phyloP scores from a whole-genome alignment of 2,329 filamentous ascomycete genomes.

The Paecilomyces variotii region DNA sequence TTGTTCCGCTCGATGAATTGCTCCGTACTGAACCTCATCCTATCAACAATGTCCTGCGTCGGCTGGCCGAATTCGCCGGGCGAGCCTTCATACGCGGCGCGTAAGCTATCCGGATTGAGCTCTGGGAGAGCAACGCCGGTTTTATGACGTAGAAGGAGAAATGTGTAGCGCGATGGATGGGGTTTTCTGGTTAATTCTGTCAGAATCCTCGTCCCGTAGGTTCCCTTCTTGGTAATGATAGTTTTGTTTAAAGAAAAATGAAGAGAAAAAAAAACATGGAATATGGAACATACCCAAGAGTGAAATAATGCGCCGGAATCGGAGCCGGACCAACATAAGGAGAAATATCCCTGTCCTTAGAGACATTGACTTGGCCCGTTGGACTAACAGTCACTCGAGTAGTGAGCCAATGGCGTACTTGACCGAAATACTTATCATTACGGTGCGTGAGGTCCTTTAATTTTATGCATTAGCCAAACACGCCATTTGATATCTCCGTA shows the following conservation, averaged over 20 bases:
- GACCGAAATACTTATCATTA: conserved; percentile 6
- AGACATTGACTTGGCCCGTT: conserved; percentile 2
- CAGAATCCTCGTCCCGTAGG: neutral
- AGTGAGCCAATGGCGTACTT: conserved; percentile 8
- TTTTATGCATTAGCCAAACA: neutral
- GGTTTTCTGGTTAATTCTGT: conserved; percentile 2
- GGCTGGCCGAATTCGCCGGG: conserved; percentile 5
- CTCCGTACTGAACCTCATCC: conserved; percentile 6
- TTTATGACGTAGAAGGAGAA: conserved; percentile 5
- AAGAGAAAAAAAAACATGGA: neutral
- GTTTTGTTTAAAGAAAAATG: too few relatives aligned
- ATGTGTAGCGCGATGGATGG: conserved; percentile 8
- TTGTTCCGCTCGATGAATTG: conserved; percentile 4
- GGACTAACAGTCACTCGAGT: conserved; percentile 1
- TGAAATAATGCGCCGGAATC: conserved; percentile 2
- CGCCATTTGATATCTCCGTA: neutral
- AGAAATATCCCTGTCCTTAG: neutral
- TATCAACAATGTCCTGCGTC: conserved; percentile 6
- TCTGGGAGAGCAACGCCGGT: neutral
- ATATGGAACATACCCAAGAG: neutral
- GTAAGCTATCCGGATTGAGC: neutral
- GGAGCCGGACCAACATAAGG: conserved; percentile 7
- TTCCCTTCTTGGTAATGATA: too few relatives aligned
- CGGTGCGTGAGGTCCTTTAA: conserved; percentile 6
- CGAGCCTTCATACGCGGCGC: neutral